Evolutionary conservation across 345 rosid species (phyloP).

Genomic region (Excoecaria agallocha): DNA sequence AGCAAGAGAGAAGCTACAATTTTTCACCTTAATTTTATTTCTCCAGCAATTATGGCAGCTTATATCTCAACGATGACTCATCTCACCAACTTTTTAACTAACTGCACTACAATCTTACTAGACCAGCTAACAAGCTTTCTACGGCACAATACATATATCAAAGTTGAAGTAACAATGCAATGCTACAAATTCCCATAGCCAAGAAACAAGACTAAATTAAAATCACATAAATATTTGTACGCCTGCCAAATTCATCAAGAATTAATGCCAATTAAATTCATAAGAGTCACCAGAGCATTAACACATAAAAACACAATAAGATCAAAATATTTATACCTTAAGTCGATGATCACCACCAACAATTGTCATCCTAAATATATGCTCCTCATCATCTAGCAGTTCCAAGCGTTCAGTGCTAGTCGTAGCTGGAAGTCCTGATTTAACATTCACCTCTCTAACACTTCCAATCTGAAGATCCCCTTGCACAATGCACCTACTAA

Average conservation of each 20-base stretch:
- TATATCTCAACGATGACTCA: too few species aligned
- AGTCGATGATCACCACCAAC: conserved; percentile 94
- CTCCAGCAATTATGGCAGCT: too few species aligned
- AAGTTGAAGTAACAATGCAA: too few species aligned
- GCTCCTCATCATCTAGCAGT: conserved; percentile 67
- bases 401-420: conserved; percentile 75
- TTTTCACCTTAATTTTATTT: too few species aligned
- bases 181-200: not conserved
- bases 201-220: not conserved
- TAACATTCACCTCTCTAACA: conserved; percentile 75
- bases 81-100: too few species aligned
- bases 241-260: not conserved
- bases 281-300: not conserved
- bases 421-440: conserved; percentile 76
- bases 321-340: conserved; percentile 39
- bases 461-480: conserved; percentile 83
- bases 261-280: not conserved
- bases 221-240: not conserved
- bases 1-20: too few species aligned
- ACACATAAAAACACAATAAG: not conserved
- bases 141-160: not conserved
- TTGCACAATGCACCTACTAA: conserved; percentile 63
- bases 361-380: conserved; percentile 71
- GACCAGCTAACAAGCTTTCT: too few species aligned
- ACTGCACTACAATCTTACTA: too few species aligned